A percentile compares a stretch with the other conserved stretches of the same genome.
These are phyloP conservation scores for Coniochaeta sp. DNA, from an alignment of 2,329 filamentous ascomycete species.

Conservation along the genomic window DNA sequence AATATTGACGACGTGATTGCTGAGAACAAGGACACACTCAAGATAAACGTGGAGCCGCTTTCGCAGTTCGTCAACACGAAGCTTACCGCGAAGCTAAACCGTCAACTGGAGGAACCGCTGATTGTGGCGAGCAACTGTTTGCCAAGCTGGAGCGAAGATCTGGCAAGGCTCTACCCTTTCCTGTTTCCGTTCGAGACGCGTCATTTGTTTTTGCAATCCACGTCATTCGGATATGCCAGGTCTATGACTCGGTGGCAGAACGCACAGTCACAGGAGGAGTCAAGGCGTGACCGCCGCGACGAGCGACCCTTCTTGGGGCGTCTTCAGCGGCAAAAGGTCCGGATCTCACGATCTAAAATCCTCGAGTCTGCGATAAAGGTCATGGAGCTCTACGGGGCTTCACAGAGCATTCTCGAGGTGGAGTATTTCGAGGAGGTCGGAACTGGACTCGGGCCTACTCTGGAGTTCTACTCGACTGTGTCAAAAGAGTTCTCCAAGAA, in stretches of 20 bases:
- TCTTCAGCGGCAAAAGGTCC: conserved; percentile 93
- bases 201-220: conserved; percentile 94
- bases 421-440: conserved; percentile 99
- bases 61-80: conserved; percentile 98
- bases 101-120: conserved; percentile 90
- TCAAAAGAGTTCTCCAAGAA: conserved; percentile 97
- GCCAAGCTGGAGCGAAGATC: conserved; percentile 90
- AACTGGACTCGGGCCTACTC: conserved; percentile 86
- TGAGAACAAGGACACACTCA: conserved; percentile 63
- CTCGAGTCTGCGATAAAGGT: conserved; percentile 96
- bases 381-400: conserved; percentile 97
- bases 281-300: conserved; percentile 74
- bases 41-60: conserved; percentile 71
- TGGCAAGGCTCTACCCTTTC: conserved; percentile 91
- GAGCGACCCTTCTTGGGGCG: conserved; percentile 87
- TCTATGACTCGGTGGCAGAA: conserved; percentile 99
- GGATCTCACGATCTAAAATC: conserved; percentile 90
- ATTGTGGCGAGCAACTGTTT: conserved; percentile 96
- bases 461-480: conserved; percentile 97
- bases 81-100: conserved; percentile 92
- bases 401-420: conserved; percentile 90
- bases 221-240: conserved; percentile 93
- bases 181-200: conserved; percentile 96
- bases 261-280: conserved; percentile 73
- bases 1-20: conserved; percentile 87